These are phyloP conservation scores for Corinectria fuckeliana DNA, from an alignment of 2,329 filamentous ascomycete genomes.

Conservation along the genomic window DNA sequence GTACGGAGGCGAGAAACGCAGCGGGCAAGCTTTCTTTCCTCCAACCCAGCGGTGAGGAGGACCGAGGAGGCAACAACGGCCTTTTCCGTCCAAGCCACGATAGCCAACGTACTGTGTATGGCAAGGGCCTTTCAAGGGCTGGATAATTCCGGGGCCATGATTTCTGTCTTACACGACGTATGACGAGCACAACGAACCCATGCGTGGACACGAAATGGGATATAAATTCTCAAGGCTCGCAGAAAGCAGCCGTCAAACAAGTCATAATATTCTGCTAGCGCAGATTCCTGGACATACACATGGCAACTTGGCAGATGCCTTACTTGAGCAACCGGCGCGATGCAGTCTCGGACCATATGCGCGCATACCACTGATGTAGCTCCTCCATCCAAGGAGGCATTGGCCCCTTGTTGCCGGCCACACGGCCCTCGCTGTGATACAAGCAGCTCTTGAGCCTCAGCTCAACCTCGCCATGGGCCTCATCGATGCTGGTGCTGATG, in stretches of 20 bases:
- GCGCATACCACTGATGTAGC: conserved; percentile 50
- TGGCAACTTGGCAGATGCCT: background rate
- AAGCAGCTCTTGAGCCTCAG: conserved; percentile 70
- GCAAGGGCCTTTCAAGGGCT: no score
- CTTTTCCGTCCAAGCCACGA: no score
- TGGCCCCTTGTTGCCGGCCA: conserved; percentile 42
- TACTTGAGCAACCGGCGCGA: conserved; percentile 47
- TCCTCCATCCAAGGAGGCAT: conserved; percentile 41
- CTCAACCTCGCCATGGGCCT: conserved; percentile 64
- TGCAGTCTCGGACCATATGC: conserved; percentile 48
- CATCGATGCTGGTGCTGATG: conserved; percentile 66
- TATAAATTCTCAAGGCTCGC: background rate
- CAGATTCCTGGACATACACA: background rate
- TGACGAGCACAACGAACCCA: no score
- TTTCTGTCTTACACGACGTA: no score
- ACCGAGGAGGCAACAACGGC: background rate
- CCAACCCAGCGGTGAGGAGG: background rate
- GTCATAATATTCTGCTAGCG: background rate
- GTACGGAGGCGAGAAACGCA: background rate
- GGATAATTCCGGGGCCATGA: no score
- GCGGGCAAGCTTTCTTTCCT: background rate
- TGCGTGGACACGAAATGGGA: no score
- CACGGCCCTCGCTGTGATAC: conserved; percentile 53
- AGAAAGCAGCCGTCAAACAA: background rate
- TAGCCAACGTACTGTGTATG: no score